phyloP scores from a whole-genome alignment of 2,329 filamentous ascomycete genomes.

The Xylaria sp. region DNA sequence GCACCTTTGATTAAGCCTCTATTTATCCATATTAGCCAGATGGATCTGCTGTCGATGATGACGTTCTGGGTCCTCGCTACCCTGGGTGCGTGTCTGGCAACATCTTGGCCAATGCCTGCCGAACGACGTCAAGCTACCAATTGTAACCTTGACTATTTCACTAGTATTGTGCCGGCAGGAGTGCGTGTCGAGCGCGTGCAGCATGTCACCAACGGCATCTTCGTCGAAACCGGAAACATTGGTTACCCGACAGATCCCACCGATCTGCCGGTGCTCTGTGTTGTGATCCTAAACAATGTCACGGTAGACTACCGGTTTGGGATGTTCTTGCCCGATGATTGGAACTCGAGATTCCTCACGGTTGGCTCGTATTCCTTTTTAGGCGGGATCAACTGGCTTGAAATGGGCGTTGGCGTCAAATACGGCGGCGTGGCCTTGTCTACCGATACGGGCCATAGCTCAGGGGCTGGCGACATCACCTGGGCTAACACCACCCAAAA shows the following conservation, averaged over 20 bases:
- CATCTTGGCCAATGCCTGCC: slow-evolving; percentile 20
- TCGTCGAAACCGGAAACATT: slow-evolving; percentile 43
- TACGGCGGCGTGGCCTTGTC: slow-evolving; percentile 48
- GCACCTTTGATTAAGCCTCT: slow-evolving; percentile 1
- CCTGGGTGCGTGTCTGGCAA: slow-evolving; percentile 21
- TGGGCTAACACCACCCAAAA: slow-evolving; percentile 51
- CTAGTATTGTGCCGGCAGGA: slow-evolving; percentile 37
- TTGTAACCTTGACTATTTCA: slow-evolving; percentile 43
- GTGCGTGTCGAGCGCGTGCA: slow-evolving; percentile 40
- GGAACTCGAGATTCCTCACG: slow-evolving; percentile 46
- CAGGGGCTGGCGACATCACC: slow-evolving; percentile 43
- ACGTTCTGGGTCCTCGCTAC: slow-evolving; percentile 27
- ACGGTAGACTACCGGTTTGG: slow-evolving; percentile 48
- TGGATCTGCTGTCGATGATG: slow-evolving; percentile 21
- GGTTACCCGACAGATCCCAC: slow-evolving; percentile 46
- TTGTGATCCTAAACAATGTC: slow-evolving; percentile 45
- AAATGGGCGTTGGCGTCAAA: slow-evolving; percentile 44
- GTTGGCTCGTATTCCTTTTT: slow-evolving; percentile 46
- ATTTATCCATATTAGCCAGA: slow-evolving; percentile 21
- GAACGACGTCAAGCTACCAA: slow-evolving; percentile 34
- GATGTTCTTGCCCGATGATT: slow-evolving; percentile 47
- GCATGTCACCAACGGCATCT: slow-evolving; percentile 43
- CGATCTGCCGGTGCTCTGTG: slow-evolving; percentile 45
- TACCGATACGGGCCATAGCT: slow-evolving; percentile 53
- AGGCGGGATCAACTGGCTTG: slow-evolving; percentile 50